Evolutionary conservation across 1,284 basidiomycete species (phyloP).

Genomic region (Xerocomus tenax): DNA sequence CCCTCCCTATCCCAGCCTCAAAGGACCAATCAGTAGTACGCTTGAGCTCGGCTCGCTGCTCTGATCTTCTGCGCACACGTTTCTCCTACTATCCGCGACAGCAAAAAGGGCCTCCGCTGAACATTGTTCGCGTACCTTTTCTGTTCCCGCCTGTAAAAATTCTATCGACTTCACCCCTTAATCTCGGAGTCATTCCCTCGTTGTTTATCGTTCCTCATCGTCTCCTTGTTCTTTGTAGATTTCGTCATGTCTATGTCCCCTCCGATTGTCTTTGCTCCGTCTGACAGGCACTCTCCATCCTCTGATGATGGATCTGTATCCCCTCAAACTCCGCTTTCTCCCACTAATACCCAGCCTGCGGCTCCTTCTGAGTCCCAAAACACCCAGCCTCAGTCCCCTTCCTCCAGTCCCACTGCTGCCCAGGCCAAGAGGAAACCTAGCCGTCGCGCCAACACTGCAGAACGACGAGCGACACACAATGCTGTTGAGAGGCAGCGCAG

Average conservation of each 20-base stretch:
- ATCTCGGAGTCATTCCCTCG: constrained; percentile 12
- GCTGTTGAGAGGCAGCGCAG: constrained; percentile 87
- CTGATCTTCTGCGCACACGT: constrained; percentile 29
- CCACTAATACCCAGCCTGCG: constrained; percentile 33
- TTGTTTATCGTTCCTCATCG: constrained; percentile 4
- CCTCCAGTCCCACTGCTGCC: constrained; percentile 17
- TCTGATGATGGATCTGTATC: constrained; percentile 41
- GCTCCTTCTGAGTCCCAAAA: constrained; percentile 21
- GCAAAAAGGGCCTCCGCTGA: constrained; percentile 46
- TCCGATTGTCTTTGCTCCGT: constrained; percentile 39
- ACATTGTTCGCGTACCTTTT: constrained; percentile 43
- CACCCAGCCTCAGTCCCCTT: constrained; percentile 17
- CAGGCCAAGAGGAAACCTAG: constrained; percentile 66
- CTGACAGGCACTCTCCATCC: constrained; percentile 36
- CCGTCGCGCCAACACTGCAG: constrained; percentile 84
- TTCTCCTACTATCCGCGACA: constrained; percentile 17
- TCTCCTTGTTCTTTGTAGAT: constrained; percentile 17
- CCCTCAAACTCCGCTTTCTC: constrained; percentile 47
- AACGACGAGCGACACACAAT: constrained; percentile 89
- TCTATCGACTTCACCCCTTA: constrained; percentile 16
- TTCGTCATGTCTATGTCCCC: constrained; percentile 48
- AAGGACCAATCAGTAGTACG: constrained; percentile 38
- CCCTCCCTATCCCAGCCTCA: constrained; percentile 31
- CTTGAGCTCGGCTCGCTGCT: constrained; percentile 65
- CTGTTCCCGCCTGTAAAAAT: constrained; percentile 13